A percentile compares a stretch with the other conserved stretches of the same genome.
phyloP scores from a whole-genome alignment of 2,329 filamentous ascomycete genomes.

The Pseudopithomyces maydicus region DNA sequence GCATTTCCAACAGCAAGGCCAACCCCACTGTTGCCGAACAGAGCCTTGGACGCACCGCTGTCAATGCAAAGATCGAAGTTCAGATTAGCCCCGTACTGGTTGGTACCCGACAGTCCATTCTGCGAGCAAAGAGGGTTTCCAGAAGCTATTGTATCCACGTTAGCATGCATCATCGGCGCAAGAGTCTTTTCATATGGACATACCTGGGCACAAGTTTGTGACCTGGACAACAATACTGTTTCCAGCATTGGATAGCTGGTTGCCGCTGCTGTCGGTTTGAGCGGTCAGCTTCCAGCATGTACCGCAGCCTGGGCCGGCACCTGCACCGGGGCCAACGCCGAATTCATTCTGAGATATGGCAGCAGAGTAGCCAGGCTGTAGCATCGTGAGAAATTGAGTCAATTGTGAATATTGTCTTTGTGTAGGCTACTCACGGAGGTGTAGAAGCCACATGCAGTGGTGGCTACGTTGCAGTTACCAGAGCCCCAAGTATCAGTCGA shows the following conservation, averaged over 20 bases:
- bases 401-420: neutral
- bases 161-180: neutral
- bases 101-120: conserved; percentile 35
- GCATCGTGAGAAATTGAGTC: neutral
- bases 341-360: conserved; percentile 41
- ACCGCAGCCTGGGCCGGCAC: conserved; percentile 46
- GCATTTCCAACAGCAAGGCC: conserved; percentile 41
- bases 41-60: conserved; percentile 40
- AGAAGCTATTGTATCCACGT: conserved; percentile 11
- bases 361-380: conserved; percentile 26
- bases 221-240: conserved; percentile 47
- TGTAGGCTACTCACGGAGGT: conserved; percentile 8
- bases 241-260: conserved; percentile 31
- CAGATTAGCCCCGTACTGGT: conserved; percentile 47
- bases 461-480: conserved; percentile 16
- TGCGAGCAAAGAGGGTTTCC: conserved; percentile 48
- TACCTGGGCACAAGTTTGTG: conserved; percentile 48
- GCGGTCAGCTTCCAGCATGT: conserved; percentile 47
- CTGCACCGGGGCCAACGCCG: conserved; percentile 43
- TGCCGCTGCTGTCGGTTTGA: conserved; percentile 38
- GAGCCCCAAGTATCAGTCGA: conserved; percentile 14
- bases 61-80: conserved; percentile 51
- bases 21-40: conserved; percentile 41
- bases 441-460: conserved; percentile 19
- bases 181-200: neutral